Conservation (phyloP, 2,329 filamentous ascomycete species). For the Corinectria fuckeliana region DNA sequence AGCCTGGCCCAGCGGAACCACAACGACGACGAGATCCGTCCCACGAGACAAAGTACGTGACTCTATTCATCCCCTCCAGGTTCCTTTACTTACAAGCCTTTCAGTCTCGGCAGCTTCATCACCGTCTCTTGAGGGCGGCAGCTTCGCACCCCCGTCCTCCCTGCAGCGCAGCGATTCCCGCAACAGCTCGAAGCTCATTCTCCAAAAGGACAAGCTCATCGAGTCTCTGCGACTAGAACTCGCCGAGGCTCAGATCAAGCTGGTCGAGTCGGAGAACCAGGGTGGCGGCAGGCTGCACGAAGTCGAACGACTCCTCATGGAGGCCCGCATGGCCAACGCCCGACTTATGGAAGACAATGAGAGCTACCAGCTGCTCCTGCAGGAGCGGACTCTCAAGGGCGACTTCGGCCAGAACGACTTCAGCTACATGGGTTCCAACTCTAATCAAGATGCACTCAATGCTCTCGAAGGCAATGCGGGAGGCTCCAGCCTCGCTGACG, state of each 20-base stretch:
- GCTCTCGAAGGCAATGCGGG: constrained; percentile 64
- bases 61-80: neutral
- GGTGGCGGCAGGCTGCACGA: constrained; percentile 87
- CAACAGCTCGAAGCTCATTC: constrained; percentile 86
- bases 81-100: constrained; percentile 27
- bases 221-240: constrained; percentile 90
- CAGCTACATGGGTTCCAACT: constrained; percentile 66
- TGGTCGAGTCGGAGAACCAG: constrained; percentile 92
- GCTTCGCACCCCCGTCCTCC: constrained; percentile 86
- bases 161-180: constrained; percentile 87
- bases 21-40: constrained; percentile 62
- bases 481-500: constrained; percentile 78
- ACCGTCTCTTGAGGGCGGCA: constrained; percentile 73
- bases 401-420: constrained; percentile 87
- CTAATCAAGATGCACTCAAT: constrained; percentile 69
- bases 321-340: constrained; percentile 94
- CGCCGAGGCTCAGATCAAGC: constrained; percentile 92
- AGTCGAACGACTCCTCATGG: constrained; percentile 88
- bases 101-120: constrained; percentile 58
- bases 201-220: constrained; percentile 97
- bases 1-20: constrained; percentile 77
- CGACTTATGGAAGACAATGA: constrained; percentile 98
- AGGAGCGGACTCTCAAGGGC: constrained; percentile 93
- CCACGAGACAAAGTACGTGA: constrained; percentile 64
- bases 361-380: constrained; percentile 92